Evolutionary conservation across 2,329 filamentous ascomycete genomes (phyloP).

Genomic region (Exophiala bonariae): DNA sequence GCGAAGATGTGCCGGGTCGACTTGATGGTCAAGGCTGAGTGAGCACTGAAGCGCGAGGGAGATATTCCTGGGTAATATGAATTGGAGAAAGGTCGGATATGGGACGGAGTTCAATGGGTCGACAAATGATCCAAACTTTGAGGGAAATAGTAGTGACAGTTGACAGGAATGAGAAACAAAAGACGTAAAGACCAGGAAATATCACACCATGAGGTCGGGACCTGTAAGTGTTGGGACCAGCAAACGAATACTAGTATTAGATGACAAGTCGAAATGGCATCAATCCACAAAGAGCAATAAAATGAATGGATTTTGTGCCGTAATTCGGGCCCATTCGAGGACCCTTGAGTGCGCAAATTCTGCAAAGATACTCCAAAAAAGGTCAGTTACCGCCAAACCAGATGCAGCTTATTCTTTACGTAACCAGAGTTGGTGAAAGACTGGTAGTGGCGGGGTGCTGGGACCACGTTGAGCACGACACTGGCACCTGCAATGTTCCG

Average conservation of each 20-base stretch:
- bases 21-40: constrained; percentile 1
- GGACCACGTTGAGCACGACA: constrained; percentile 23
- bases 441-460: constrained; percentile 30
- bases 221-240: constrained; percentile 1
- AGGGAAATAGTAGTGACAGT: background rate
- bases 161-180: constrained; percentile 1
- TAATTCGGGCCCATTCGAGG: constrained; percentile 22
- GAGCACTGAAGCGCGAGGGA: background rate
- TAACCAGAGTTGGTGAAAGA: constrained; percentile 39
- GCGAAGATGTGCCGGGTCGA: constrained; percentile 1
- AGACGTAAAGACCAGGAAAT: constrained; percentile 3
- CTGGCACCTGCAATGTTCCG: background rate
- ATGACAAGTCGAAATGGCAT: no score
- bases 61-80: constrained; percentile 1
- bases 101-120: background rate
- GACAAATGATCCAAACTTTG: background rate
- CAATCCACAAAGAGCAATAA: constrained; percentile 15
- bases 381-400: constrained; percentile 22
- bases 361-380: constrained; percentile 17
- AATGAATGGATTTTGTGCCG: constrained; percentile 19
- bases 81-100: background rate
- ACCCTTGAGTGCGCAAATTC: constrained; percentile 25
- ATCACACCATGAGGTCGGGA: constrained; percentile 7
- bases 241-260: background rate
- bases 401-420: constrained; percentile 39